Evolutionary conservation across 2,329 filamentous ascomycete species (phyloP), one percentile per base, ranked within the genome.

Genomic region (Myotisia sp.): DNA sequence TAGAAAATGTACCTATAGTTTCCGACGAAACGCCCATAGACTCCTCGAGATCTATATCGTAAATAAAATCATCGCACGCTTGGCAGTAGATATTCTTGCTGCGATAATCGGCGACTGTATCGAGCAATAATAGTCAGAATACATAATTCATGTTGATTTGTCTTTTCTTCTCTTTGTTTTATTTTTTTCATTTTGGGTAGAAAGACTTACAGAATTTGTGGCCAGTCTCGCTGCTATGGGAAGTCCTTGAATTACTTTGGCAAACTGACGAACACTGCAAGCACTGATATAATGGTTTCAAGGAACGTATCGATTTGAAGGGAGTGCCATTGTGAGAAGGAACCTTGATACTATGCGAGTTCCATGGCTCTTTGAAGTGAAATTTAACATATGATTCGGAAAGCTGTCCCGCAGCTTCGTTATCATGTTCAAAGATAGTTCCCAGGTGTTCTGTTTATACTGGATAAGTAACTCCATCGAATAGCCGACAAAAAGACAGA

Each of bases 251-350:
- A 7, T 42, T 47, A 31, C 45, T 48, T 26, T 49, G 23, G 20
- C 49, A 54, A n/a, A 43, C 34, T 23, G 54, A 53, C 4, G 52
- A 46, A 36, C 58, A 62, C 6, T 48, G 46, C 31, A 62, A 38
- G 38, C 58, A 62, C 16, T 49, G 51, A 35, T 59, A 62, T 33
- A 51, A 53, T 4, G 58, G 57, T 31, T 54, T 60, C 22, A 60
- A 37, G 2, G 53, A 49, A 8, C 47, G 42, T 6, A 46, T 42
- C 22, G 45, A 45, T 4, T 43, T 46, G 9, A 48, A 37, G 22
- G 46, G 34, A 22, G 40, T 42, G 1, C 43, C 43, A 21, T 47
- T 42, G 16, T 46, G 40, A 4, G 45, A 24, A 13, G 41, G 35
- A 2, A 46, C 44, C 18, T 44, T 44, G 6, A 49, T 31, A n/a